Evolutionary conservation across 1,284 basidiomycete species (phyloP).

Genomic region (Gomphus sp.): DNA sequence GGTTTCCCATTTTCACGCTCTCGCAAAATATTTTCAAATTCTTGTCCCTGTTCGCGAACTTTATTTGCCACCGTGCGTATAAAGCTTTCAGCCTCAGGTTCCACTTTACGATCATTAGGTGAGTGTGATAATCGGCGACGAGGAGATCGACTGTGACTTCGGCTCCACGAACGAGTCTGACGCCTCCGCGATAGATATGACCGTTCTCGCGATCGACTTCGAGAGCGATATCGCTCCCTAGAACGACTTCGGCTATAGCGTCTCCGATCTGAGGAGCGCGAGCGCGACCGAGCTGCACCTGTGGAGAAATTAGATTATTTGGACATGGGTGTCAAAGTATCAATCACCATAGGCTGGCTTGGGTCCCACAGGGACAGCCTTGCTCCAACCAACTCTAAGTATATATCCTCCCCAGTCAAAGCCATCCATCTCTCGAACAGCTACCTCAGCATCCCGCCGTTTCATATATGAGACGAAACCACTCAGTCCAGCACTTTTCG

Average conservation of each 20-base stretch:
- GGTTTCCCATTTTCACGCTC: constrained; percentile 75
- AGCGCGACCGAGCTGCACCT: constrained; percentile 30
- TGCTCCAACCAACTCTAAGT: constrained; percentile 90
- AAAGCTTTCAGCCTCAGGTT: constrained; percentile 71
- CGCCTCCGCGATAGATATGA: constrained; percentile 20
- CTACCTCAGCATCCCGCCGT: constrained; percentile 80
- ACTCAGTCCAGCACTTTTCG: constrained; percentile 66
- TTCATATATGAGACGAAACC: constrained; percentile 97
- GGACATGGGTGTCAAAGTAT: neutral
- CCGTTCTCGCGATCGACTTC: constrained; percentile 27
- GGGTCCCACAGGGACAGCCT: constrained; percentile 78
- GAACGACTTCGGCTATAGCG: constrained; percentile 29
- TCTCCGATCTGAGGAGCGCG: constrained; percentile 38
- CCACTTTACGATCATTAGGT: constrained; percentile 34
- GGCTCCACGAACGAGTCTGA: constrained; percentile 9
- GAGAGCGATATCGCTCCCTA: constrained; percentile 21
- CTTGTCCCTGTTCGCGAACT: constrained; percentile 71
- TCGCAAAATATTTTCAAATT: constrained; percentile 68
- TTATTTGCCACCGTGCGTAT: constrained; percentile 79
- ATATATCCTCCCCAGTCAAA: constrained; percentile 85
- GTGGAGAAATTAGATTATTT: neutral
- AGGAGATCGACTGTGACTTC: constrained; percentile 16
- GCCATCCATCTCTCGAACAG: constrained; percentile 82
- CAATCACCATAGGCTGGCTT: constrained; percentile 73
- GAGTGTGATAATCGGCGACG: constrained; percentile 11